A percentile compares a stretch with the other conserved stretches of the same genome.
Evolutionary conservation across 2,329 filamentous ascomycete genomes (phyloP).

Genomic region (Aspergillus tanneri): DNA sequence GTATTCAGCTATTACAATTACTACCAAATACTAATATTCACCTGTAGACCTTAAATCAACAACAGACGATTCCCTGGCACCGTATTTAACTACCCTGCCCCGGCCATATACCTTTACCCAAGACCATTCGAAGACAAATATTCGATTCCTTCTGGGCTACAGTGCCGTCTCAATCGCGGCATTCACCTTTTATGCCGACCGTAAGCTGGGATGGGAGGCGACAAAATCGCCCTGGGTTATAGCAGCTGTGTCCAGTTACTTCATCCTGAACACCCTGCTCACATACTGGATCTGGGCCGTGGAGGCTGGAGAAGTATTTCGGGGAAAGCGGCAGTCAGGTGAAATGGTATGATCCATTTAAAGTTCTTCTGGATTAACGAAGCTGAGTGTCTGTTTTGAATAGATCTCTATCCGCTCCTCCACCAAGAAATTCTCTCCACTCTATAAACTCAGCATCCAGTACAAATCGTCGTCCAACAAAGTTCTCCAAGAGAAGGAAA

Average conservation of each 20-base stretch:
- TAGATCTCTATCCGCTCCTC: constrained; percentile 72
- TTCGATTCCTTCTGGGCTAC: constrained; percentile 82
- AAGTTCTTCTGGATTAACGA: not conserved
- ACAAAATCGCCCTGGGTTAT: constrained; percentile 77
- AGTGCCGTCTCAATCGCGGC: constrained; percentile 74
- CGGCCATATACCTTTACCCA: constrained; percentile 65
- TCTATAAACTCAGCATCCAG: constrained; percentile 71
- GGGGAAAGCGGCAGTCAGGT: constrained; percentile 67
- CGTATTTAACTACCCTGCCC: constrained; percentile 87
- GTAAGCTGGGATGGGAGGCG: constrained; percentile 81
- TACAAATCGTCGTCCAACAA: constrained; percentile 43
- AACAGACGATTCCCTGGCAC: constrained; percentile 88
- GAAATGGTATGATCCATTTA: constrained; percentile 52
- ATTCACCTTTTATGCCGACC: constrained; percentile 87
- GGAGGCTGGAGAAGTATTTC: constrained; percentile 79
- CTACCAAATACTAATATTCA: not conserved
- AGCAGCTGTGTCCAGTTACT: constrained; percentile 75
- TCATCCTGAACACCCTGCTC: constrained; percentile 71
- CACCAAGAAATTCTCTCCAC: constrained; percentile 75
- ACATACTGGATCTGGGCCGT: constrained; percentile 82
- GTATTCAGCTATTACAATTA: not conserved
- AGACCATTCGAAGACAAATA: constrained; percentile 75
- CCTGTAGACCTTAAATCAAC: constrained; percentile 87
- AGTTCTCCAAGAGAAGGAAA: constrained; percentile 47
- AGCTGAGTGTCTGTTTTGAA: not conserved